Base-by-base conservation (phyloP, 2,329 filamentous ascomycete genomes). In the Conoideocrella luteorostrata region DNA sequence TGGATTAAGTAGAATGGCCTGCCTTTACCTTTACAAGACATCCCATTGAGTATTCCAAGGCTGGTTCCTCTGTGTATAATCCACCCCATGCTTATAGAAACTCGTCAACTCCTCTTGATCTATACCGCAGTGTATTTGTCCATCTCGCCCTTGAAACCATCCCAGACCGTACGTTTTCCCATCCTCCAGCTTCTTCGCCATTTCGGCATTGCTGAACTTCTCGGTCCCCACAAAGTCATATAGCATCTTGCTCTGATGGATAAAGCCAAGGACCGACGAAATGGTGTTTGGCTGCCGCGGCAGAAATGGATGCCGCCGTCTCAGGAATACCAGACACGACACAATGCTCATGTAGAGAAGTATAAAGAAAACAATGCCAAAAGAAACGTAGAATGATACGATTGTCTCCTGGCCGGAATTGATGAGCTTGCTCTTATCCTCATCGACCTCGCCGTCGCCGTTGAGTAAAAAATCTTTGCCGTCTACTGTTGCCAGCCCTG, bases 181-280 rank as follows among this genome's bases (percentile, higher is more conserved):
- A 9, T 60, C 64, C 47, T 78, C 76, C 28, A 90, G 68, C 58
- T 72, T 71, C 44, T 63, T 62, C 50, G 75, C 77, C 79, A 88
- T 86, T 57, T 79, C 65, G 12, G 69, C 65, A 42, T 75, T 78
- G 51, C 71, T 75, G 40, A 82, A 64, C 63, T 78, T 78, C 48
- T 82, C 77, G 18, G 83, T 88, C 33, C 77, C 80, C 12, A 87
- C 81, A 61, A 90, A 90, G 55, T 80, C 78, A 49, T 80, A 81
- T 36, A 90, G 66, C 86, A 90, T 89, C 64, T 85, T 86, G 60
- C 77, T 84, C 65, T 88, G 84, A 62, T 90, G 82, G 47, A 90
- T 85, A 56, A 84, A 90, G 0, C 84, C 84, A 43, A 91, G 70
- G 42, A 89, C 78, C 34, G 78, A 82, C 2, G 85, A 81, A 52